Conservation (phyloP, 2,329 filamentous ascomycete species). For the Ophiostoma quercus region DNA sequence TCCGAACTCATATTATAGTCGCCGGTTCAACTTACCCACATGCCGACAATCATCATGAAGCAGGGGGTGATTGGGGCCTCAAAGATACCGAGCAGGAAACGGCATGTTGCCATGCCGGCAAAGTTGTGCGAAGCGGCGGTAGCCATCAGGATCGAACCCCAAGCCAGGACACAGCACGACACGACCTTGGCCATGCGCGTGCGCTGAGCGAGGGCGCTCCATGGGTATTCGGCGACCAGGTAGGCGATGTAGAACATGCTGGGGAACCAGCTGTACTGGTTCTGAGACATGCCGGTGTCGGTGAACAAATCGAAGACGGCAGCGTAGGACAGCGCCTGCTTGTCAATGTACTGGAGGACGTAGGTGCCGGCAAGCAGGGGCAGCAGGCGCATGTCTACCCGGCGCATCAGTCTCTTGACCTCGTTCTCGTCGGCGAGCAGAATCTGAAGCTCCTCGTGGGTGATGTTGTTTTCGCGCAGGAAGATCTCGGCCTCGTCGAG, state of each 20-base stretch:
- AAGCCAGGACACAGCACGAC: constrained; percentile 29
- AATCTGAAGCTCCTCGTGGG: constrained; percentile 13
- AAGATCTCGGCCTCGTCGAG: constrained; percentile 16
- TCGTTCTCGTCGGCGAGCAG: constrained; percentile 16
- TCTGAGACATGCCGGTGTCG: constrained; percentile 5
- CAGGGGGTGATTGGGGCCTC: constrained; percentile 55
- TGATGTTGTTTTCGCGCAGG: constrained; percentile 17
- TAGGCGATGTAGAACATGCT: constrained; percentile 27
- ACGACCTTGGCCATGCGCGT: constrained; percentile 25
- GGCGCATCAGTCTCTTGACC: constrained; percentile 14
- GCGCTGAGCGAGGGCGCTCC: constrained; percentile 18
- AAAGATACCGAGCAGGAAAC: constrained; percentile 52
- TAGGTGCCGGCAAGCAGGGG: constrained; percentile 14
- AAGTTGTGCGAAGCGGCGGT: constrained; percentile 51
- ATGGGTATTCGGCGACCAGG: constrained; percentile 24
- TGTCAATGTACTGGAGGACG: constrained; percentile 16
- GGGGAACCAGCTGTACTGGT: constrained; percentile 21
- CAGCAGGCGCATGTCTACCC: constrained; percentile 14
- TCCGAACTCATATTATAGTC: background rate
- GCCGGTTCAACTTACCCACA: constrained; percentile 40
- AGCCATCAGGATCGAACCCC: constrained; percentile 46
- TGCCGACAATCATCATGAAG: constrained; percentile 52
- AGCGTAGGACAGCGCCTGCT: constrained; percentile 17
- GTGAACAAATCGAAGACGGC: constrained; percentile 16
- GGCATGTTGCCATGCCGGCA: constrained; percentile 49